Conservation (phyloP, 179 eudicot species). For the Amaranthus tricolor region DNA sequence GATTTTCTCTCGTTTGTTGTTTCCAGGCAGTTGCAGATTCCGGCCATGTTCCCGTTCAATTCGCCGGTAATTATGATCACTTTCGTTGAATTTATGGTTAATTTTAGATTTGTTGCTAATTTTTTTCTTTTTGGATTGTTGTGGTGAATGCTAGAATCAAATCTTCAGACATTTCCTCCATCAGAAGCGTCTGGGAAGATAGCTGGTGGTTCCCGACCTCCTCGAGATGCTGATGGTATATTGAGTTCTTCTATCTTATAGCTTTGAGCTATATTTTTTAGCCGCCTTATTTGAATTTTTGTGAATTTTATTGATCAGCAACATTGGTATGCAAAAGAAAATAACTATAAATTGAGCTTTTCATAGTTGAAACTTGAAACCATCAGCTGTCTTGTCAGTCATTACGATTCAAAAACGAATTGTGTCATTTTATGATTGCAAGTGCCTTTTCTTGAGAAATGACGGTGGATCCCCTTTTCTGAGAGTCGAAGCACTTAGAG, state of each 20-base stretch:
- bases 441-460: background rate
- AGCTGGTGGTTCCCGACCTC: conserved; percentile 63
- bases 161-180: conserved; percentile 88
- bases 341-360: background rate
- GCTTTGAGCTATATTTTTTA: background rate
- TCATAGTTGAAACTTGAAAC: background rate
- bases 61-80: conserved; percentile 43
- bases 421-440: background rate
- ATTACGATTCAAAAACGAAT: background rate
- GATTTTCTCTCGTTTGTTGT: background rate
- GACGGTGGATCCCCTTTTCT: no score
- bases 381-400: background rate
- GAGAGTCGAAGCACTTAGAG: no score
- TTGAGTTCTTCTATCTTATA: background rate
- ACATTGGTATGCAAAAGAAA: background rate
- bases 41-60: conserved; percentile 51
- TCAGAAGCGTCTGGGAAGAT: conserved; percentile 79
- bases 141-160: conserved; percentile 47
- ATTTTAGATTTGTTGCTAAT: background rate
- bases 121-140: background rate
- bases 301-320: background rate
- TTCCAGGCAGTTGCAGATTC: conserved; percentile 65
- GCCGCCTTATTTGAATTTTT: background rate
- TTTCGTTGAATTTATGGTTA: background rate
- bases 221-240: conserved; percentile 90